phyloP scores from a whole-genome alignment of 2,329 filamentous ascomycete genomes.

The Aspergillus sp. region DNA sequence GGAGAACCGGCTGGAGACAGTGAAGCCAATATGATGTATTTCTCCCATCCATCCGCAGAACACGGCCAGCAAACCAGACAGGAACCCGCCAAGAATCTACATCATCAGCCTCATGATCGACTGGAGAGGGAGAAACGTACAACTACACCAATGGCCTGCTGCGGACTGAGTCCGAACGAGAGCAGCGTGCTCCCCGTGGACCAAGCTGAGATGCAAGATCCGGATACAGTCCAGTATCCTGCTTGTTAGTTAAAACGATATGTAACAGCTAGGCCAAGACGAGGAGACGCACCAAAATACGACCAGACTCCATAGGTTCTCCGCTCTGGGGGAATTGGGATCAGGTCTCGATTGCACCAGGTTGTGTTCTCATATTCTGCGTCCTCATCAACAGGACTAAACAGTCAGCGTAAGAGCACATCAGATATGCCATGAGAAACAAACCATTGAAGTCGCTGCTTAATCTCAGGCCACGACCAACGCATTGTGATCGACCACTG shows the following conservation, averaged over 20 bases:
- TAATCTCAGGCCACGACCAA: conserved; percentile 8
- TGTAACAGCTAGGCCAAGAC: not conserved
- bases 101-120: not conserved
- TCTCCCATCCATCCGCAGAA: conserved; percentile 10
- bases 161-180: conserved; percentile 4
- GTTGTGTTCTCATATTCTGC: conserved; percentile 9
- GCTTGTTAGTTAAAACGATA: not conserved
- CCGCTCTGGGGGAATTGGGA: conserved; percentile 2
- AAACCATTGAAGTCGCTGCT: conserved; percentile 6
- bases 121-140: not conserved
- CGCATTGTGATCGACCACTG: not conserved
- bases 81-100: conserved; percentile 6
- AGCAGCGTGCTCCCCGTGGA: conserved; percentile 11
- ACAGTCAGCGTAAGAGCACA: not conserved
- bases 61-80: not conserved
- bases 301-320: conserved; percentile 5
- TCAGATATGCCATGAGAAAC: not conserved
- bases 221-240: conserved; percentile 9
- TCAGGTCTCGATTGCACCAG: conserved; percentile 10
- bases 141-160: conserved; percentile 6
- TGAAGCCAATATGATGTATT: conserved; percentile 13
- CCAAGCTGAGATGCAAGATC: conserved; percentile 5
- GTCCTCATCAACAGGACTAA: conserved; percentile 4
- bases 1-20: not conserved
- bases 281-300: not conserved